Base-by-base conservation (phyloP, 2,329 filamentous ascomycete genomes). In the Blastomyces silverae region DNA sequence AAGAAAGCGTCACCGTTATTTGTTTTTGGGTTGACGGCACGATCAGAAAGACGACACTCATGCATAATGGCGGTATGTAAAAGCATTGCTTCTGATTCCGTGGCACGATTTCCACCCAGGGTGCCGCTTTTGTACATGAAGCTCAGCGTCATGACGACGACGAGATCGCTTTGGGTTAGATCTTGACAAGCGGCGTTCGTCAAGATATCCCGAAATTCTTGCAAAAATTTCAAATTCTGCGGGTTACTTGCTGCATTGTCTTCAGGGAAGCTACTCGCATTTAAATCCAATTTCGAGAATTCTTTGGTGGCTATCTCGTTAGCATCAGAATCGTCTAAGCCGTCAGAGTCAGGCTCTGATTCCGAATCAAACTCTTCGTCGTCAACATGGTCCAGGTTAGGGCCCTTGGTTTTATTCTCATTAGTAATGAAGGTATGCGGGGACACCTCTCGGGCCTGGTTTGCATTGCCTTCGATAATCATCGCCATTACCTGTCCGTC, bases 401-500 rank as follows among this genome's bases (percentile, higher is more conserved):
- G 34, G n/a, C 28, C 58, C 7, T 31, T 37, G n/a, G 13, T 46
- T 63, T 59, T 39, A n/a, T 37, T 48, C n/a, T 59, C 28, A 42
- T 50, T 39, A 42, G 28, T 25, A 20, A 11, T 37, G 37, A 52
- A 44, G 4, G 42, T 37, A 6, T 62, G 22, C n/a, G 13, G 42
- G 22, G 28, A 55, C 48, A 37, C 46, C 8, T 34, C 28, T 22
- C 20, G 61, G n/a, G 61, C 57, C 50, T n/a, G n/a, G n/a, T 59
- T 64, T 42, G 62, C 65, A 59, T 3, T 20, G 10, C 63, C 61
- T 62, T 80, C 80, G 8, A 83, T 70, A 37, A 83, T 79, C 74
- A 80, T 79, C 0, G 80, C 79, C 74, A 83, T 82, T 64, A 82
- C 77, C 71, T 80, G 71, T 0, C 67, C 7, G 46, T n/a, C 42